Base-by-base conservation (phyloP, 2,329 filamentous ascomycete genomes). In the Amesomyces nigricolor region DNA sequence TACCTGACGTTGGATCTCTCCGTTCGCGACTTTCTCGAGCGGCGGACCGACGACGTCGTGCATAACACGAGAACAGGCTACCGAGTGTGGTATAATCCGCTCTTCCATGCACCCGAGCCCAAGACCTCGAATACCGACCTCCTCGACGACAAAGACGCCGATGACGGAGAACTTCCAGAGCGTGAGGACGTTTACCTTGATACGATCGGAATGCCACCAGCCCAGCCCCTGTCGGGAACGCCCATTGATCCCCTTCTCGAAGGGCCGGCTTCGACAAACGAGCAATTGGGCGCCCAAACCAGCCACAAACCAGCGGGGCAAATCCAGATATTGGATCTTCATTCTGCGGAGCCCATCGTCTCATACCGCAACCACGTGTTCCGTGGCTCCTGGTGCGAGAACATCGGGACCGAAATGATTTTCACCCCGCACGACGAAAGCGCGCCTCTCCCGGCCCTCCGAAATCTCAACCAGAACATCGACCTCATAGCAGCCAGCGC, bases 311-410 rank as follows among this genome's bases (percentile, higher is more conserved):
- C 57, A 19, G 45, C 49, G 17, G 57, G 62, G 17, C 56, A 65
- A 11, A 80, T 96, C 5, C 90, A 96, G 66, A 85, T 96, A 49
- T 76, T 94, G n/a, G 90, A 89, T 29, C 77, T 96, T 3, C 87
- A 95, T 69, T 86, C 86, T 1, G 66, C 73, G 2, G 86, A 88
- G 47, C 92, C 92, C 0, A 74, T 96, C 29, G 78, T 96, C 57
- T 87, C 87, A 19, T 95, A 95, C 71, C 80, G 86, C 56, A 88
- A 87, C 30, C 82, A 86, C 59, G 75, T 95, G 19, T 94, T 91
- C 67, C 84, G 83, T 60, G 92, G 90, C 61, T 74, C 82, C 45
- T 97, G 92, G 92, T 81, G 83, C 10, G 83, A 88, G 58, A 87
- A 90, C 57, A 81, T 95, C 43, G 92, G 92, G 37, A 95, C 91